phyloP scores from a whole-genome alignment of 331 rosid genomes.

The Prunus yedoensis region DNA sequence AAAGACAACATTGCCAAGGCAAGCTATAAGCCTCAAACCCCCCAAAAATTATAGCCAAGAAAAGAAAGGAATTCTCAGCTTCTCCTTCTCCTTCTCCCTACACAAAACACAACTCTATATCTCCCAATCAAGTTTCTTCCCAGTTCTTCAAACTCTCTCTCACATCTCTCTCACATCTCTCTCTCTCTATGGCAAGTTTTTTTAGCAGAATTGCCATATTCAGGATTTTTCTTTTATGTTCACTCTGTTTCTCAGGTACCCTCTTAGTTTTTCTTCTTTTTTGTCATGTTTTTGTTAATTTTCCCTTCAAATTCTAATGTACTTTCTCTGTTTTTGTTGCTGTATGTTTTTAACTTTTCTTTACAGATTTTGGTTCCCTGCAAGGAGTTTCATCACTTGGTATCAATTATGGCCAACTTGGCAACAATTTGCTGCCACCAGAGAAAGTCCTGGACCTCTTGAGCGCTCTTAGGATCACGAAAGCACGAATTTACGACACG shows the following conservation, averaged over 20 bases:
- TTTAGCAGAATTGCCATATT: conserved; percentile 30
- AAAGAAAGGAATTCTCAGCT: conserved; percentile 74
- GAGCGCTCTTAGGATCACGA: conserved; percentile 59
- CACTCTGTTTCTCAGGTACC: conserved; percentile 56
- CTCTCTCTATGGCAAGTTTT: conserved; percentile 40
- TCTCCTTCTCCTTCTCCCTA: neutral
- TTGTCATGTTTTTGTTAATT: neutral
- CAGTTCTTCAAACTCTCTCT: conserved; percentile 16
- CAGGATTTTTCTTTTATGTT: conserved; percentile 35
- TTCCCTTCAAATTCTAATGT: neutral
- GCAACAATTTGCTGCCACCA: conserved; percentile 71
- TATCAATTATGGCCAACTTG: conserved; percentile 92
- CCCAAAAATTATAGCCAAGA: conserved; percentile 53
- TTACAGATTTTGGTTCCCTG: conserved; percentile 36
- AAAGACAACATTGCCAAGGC: conserved; percentile 58
- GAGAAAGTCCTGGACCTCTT: conserved; percentile 63
- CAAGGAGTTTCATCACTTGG: conserved; percentile 59
- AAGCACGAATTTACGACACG: conserved; percentile 86
- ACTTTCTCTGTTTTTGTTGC: neutral
- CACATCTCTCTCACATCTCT: conserved; percentile 1
- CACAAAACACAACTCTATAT: conserved; percentile 11
- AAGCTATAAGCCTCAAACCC: conserved; percentile 43
- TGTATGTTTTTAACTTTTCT: neutral
- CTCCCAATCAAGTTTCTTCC: conserved; percentile 18
- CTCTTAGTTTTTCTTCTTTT: conserved; percentile 6